Evolutionary conservation across 805 yeast species (phyloP), one percentile per base, ranked within the genome.

Genomic region (Millerozyma acaciae): DNA sequence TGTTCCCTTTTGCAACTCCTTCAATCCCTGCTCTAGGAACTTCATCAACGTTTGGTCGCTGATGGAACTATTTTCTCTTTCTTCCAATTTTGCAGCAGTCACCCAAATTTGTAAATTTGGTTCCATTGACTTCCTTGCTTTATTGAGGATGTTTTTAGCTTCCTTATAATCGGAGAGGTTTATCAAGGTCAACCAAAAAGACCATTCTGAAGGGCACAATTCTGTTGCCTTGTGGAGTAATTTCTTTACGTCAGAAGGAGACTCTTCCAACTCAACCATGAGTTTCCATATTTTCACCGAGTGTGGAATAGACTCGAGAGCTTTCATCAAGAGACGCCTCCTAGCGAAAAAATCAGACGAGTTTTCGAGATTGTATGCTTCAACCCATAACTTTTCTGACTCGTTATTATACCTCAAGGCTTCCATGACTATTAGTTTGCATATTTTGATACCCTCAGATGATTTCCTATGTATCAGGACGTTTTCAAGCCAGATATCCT

Each of bases 401-500:
- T 56, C 60, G 0, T 77, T 70, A 39, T 79, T 75, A 44, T 59
- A 68, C 34, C 64, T 60, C 2, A 89, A 69, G 0, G 84, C 95
- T 29, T 80, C 78, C 0, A 82, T 73, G 2, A 80, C 78, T 8
- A 88, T 66, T 1, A 66, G 57, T 48, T 75, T 79, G 32, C 84
- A 72, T 10, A 69, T 51, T 26, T 57, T 59, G n/a, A 39, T 28
- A 3, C 65, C 68, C 15, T 60, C 68, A 2, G 54, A 16, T 29
- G 75, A 71, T 7, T 54, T 48, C 3, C 57, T 56, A 48, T 86
- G 78, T 8, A 89, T 58, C 29, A 85, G 67, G 5, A 90, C 63
- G 48, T 73, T 80, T 42, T 85, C 95, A 6, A 89, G 54, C 98
- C 98, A 90, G 0, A 88, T 65, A 8, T 76, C 82, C 38, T 80